Base-by-base conservation (phyloP, 108 stramenopile genomes). In the Discostella stelligeroides region DNA sequence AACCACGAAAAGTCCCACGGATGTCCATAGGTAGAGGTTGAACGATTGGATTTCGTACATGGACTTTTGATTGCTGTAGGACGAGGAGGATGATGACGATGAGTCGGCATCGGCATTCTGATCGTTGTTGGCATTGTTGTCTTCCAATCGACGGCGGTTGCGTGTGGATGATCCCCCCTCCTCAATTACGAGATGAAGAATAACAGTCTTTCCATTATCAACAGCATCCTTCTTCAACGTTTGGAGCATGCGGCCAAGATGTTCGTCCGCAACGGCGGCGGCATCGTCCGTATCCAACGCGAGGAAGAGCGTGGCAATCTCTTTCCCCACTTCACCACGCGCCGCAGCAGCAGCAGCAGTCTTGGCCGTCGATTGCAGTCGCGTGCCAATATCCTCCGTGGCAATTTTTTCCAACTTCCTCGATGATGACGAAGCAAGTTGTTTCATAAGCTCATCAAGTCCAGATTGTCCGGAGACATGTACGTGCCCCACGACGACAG, bases 21-120 rank as follows among this genome's bases (percentile, higher is more conserved):
- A 64, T 34, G 93, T 91, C 93, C 93, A 94, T 50, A 88, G 76
- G 42, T 90, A 86, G 63, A 92, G 82, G 63, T 94, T 94, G 88
- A 90, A 92, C 46, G 90, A 90, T 68, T 94, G 93, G 54, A 94
- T 94, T 68, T 94, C 89, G 64, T 89, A 89, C 87, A 94, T 94
- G 61, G 89, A 86, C 77, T 91, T 94, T 81, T 85, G 86, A 24
- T 87, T 85, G 56, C 88, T 83, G 70, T 79, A n/a, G n/a, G n/a
- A 86, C 30, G 77, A 82, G 28, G 63, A 71, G 48, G 72, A 60
- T 63, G 75, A 49, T 81, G 84, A 34, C 81, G 73, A 69, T 64
- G 64, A 80, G 49, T 91, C 77, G 24, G 71, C 79, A 48, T 87
- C 66, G 29, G 30, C 65, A 47, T 85, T n/a, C n/a, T n/a, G n/a